Evolutionary conservation across 148 eudicot genomes (phyloP), one percentile per base, ranked within the genome.

Genomic region (Bassia scoparia): DNA sequence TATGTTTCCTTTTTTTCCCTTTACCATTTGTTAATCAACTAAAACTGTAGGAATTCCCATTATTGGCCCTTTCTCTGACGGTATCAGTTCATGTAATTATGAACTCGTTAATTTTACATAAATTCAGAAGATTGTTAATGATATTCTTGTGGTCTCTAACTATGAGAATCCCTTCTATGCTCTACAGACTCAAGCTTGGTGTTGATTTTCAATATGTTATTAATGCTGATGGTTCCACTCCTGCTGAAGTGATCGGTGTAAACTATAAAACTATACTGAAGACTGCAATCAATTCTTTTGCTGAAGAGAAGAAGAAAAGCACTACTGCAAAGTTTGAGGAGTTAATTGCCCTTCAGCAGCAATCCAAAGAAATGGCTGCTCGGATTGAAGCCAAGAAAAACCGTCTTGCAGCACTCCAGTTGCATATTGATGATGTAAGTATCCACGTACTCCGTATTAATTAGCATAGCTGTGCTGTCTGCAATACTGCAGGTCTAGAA

Each of bases 261-360:
- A 86, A 96, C 84, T 88, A 88, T 80, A 96, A 92, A 80, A 73
- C 86, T 73, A 89, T 77, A 23, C 64, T 91, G 17, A 88, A 90
- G 81, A 96, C 96, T 72, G 86, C 84, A 72, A 86, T 92, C 64
- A 70, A 75, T 34, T 76, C 87, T 11, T 88, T 79, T 64, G 84
- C 81, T 58, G 91, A 94, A 24, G 91, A 87, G 44, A 71, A 86
- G 38, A 88, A 91, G 86, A 82, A 77, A 79, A 79, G 77, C 65
- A 86, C 87, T 46, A 81, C 86, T 78, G 82, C 52, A 35, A 91
- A 89, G 76, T 78, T 86, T 70, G 97, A 95, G 76, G 96, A 88
- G 82, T 71, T 82, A 76, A 82, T 91, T 30, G 78, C 89, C 70
- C 93, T 95, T 83, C 91, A 86, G 85, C 82, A 88, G 81, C 86